Conservation (phyloP, 2,329 filamentous ascomycete species). For the Sclerotinia nivalis region DNA sequence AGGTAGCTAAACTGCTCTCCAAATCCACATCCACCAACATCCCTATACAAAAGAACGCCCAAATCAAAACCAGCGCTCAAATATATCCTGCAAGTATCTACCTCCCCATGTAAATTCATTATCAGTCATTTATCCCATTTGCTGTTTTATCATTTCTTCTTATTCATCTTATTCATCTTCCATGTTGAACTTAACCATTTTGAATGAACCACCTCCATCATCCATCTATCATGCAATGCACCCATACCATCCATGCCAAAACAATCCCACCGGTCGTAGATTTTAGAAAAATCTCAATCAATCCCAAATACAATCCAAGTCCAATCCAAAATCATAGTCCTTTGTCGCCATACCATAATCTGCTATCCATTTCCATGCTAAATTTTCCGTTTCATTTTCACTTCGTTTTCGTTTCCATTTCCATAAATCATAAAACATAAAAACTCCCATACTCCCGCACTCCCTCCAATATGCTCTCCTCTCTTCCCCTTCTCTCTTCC, state of each 20-base stretch:
- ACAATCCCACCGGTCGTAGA: neutral
- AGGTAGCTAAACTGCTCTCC: neutral
- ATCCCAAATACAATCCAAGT: neutral
- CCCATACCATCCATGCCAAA: neutral
- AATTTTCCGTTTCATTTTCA: neutral
- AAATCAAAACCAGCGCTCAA: neutral
- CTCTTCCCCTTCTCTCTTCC: too few relatives aligned
- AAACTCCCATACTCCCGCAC: neutral
- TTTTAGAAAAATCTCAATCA: neutral
- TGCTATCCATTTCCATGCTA: neutral
- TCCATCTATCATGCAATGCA: neutral
- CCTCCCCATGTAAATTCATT: neutral
- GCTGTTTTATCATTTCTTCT: neutral
- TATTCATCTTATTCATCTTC: neutral
- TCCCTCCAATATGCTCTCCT: too few relatives aligned
- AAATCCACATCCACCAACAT: neutral
- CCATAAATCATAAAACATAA: slow-evolving; percentile 5
- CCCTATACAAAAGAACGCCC: neutral
- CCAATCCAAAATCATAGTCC: neutral
- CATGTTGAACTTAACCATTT: neutral
- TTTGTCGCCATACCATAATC: neutral
- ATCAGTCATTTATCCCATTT: neutral
- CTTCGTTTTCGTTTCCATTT: neutral
- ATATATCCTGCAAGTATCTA: neutral
- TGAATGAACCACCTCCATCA: too few relatives aligned